Conservation (phyloP, 129 eudicot species). For the sunflower (Helianthus annuus) region DNA sequence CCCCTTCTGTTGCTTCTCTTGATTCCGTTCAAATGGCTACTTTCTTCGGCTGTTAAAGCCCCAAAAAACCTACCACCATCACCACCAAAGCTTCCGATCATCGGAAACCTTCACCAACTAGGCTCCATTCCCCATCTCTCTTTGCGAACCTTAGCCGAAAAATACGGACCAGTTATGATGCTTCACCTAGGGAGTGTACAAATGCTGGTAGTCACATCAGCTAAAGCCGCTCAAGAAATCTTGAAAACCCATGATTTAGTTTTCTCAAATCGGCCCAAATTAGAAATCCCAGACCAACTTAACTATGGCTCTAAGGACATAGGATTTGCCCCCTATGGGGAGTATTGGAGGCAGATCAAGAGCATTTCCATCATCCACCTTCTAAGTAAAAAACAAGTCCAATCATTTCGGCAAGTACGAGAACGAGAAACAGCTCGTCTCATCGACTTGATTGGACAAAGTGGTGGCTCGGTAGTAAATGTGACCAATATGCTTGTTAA, state of each 20-base stretch:
- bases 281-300: slow-evolving; percentile 9
- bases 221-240: slow-evolving; percentile 18
- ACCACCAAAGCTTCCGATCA: neutral
- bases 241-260: neutral
- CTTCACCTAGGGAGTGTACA: slow-evolving; percentile 33
- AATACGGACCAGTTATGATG: slow-evolving; percentile 42
- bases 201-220: slow-evolving; percentile 11
- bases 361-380: slow-evolving; percentile 33
- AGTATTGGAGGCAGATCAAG: slow-evolving; percentile 44
- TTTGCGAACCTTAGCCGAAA: slow-evolving; percentile 25
- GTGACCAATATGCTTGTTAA: slow-evolving; percentile 28
- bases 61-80: slow-evolving; percentile 35
- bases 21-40: slow-evolving; percentile 24
- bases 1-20: neutral
- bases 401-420: slow-evolving; percentile 29
- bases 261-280: slow-evolving; percentile 33
- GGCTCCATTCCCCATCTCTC: slow-evolving; percentile 37
- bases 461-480: slow-evolving; percentile 15
- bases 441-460: slow-evolving; percentile 24
- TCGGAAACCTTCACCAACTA: slow-evolving; percentile 51
- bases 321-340: slow-evolving; percentile 22
- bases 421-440: slow-evolving; percentile 31
- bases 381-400: slow-evolving; percentile 33
- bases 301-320: slow-evolving; percentile 28
- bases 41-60: neutral